Base-by-base conservation (phyloP, 2,329 filamentous ascomycete genomes). In the Xylaria sp. region DNA sequence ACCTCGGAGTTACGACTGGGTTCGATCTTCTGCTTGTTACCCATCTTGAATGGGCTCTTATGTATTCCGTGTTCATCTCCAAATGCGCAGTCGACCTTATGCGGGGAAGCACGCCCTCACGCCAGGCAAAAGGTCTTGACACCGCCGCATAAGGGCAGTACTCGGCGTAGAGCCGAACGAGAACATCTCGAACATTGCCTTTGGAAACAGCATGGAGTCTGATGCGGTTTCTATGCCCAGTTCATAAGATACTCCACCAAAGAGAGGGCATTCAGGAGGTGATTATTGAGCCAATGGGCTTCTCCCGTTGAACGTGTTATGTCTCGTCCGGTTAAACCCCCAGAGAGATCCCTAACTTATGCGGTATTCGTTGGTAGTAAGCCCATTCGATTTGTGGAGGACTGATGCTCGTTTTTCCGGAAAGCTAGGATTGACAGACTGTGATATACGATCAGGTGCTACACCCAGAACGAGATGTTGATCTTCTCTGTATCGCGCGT, bases 91-190 rank as follows among this genome's bases (percentile, higher is more conserved):
- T 55, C 54, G 35, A 62, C 60, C 55, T 18, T 53, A 52, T 54
- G 55, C 58, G 60, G 60, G 60, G 58, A 60, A 60, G 54, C 42
- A 18, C 44, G 18, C 16, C n/a, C n/a, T 46, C 42, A 48, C 11
- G 37, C 37, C 37, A 2, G 9, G 9, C 13, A 13, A 3, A 13
- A 42, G 9, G 7, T 13, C 9, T 13, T 42, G 13, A 13, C 37
- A 13, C 3, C 37, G 37, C 37, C 37, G 13, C 37, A 42, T 13
- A 9, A 13, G 9, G 4, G 37, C 13, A 13, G 8, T 1, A 6
- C 37, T 7, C 37, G 13, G 37, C 37, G 9, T 42, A 8, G 5
- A 42, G 13, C 37, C 9, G 9, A 13, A 42, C 37, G 9, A 13
- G 5, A 42, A 42, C 37, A 42, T 42, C 37, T 9, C 37, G 37